phyloP scores from a whole-genome alignment of 768 basidiomycete genomes.

The Podaxis sp. region DNA sequence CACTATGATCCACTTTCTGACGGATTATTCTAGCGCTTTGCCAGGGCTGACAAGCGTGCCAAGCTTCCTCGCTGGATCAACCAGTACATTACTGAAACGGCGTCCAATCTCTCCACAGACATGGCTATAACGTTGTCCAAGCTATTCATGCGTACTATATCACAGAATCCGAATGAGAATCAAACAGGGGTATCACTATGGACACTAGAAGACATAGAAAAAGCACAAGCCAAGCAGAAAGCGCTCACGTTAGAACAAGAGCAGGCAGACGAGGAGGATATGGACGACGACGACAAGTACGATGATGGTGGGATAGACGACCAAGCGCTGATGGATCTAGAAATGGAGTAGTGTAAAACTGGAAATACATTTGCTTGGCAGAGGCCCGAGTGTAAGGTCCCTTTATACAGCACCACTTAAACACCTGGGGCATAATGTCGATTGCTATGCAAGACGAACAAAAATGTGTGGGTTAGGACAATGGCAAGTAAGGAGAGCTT shows the following conservation, averaged over 20 bases:
- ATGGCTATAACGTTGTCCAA: slow-evolving; percentile 95
- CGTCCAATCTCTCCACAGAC: slow-evolving; percentile 96
- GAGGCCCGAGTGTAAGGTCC: neutral
- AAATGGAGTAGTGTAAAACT: slow-evolving; percentile 13
- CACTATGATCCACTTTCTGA: neutral
- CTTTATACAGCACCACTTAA: neutral
- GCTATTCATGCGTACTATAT: slow-evolving; percentile 97
- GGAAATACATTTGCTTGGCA: neutral
- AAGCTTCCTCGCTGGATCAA: slow-evolving; percentile 99
- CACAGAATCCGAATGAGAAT: slow-evolving; percentile 95
- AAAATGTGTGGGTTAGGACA: neutral
- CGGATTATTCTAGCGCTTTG: slow-evolving; percentile 64
- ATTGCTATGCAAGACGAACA: neutral
- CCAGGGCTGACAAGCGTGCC: slow-evolving; percentile 88
- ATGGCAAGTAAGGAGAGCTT: neutral
- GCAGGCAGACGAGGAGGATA: slow-evolving; percentile 31
- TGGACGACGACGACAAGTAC: slow-evolving; percentile 62
- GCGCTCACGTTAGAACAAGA: slow-evolving; percentile 55
- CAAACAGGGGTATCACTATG: slow-evolving; percentile 93
- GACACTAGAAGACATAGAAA: slow-evolving; percentile 90
- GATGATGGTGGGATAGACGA: slow-evolving; percentile 69
- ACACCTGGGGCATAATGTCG: neutral
- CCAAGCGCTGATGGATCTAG: slow-evolving; percentile 53
- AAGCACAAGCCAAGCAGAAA: slow-evolving; percentile 79
- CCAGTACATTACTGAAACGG: slow-evolving; percentile 98